These are phyloP conservation scores for Lactarius quietus DNA, from an alignment of 768 basidiomycete genomes.

Conservation along the genomic window DNA sequence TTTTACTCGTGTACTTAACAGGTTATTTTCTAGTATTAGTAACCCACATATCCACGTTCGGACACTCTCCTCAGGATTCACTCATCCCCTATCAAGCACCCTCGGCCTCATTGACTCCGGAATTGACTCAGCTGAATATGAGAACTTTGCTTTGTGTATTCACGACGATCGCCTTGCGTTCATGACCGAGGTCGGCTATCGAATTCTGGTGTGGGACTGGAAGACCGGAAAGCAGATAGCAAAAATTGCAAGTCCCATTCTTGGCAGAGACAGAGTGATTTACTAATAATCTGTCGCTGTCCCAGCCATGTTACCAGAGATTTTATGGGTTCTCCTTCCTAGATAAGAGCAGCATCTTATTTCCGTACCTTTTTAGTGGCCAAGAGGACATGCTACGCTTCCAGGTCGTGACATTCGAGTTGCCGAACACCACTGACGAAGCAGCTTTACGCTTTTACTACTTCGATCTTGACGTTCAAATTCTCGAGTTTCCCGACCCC, in stretches of 20 bases:
- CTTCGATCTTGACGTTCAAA: not conserved
- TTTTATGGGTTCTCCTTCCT: not conserved
- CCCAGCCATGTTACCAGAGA: not conserved
- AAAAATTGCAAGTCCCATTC: not conserved
- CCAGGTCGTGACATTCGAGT: not conserved
- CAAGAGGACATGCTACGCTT: not conserved
- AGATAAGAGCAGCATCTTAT: not conserved
- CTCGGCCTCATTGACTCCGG: not conserved
- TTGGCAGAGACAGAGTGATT: not conserved
- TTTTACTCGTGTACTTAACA: not conserved
- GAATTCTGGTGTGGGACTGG: conserved; percentile 3
- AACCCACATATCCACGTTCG: conserved; percentile 1
- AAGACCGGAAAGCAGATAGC: conserved; percentile 4
- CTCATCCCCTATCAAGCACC: conserved; percentile 4
- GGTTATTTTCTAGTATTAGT: not conserved
- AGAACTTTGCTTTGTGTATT: not conserved
- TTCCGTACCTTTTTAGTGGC: not conserved
- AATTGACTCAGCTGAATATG: not conserved
- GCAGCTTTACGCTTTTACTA: not conserved
- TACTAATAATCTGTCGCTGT: not conserved
- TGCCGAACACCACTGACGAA: not conserved
- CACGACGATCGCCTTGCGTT: not conserved
- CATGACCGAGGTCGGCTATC: not conserved
- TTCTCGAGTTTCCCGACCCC: not conserved
- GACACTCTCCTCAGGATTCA: conserved; percentile 7